Evolutionary conservation across 495 filamentous ascomycete species (phyloP).

Genomic region (Polyplosphaeria fusca): DNA sequence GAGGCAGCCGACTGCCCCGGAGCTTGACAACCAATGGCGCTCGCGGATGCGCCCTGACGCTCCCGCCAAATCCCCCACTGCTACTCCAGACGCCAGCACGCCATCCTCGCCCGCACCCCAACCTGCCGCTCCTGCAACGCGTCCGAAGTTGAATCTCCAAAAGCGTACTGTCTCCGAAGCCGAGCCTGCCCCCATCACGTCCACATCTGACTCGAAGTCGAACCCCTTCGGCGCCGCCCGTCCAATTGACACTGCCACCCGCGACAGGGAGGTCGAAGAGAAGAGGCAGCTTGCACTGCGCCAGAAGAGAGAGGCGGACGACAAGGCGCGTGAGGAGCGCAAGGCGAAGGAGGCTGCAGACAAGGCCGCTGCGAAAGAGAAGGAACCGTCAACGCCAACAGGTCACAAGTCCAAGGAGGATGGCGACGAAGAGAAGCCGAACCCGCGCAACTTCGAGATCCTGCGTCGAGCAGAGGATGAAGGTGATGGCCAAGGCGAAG

Average conservation of each 20-base stretch:
- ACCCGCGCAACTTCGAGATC: slow-evolving; percentile 38
- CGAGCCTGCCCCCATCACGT: slow-evolving; percentile 51
- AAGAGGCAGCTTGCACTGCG: slow-evolving; percentile 68
- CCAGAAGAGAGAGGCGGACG: slow-evolving; percentile 84
- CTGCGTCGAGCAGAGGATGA: slow-evolving; percentile 36
- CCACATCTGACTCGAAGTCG: slow-evolving; percentile 66
- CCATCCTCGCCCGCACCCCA: slow-evolving; percentile 63
- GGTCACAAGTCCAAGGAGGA: slow-evolving; percentile 36
- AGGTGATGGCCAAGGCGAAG: slow-evolving; percentile 32
- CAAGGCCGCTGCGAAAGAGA: slow-evolving; percentile 41
- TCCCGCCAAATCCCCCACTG: slow-evolving; percentile 44
- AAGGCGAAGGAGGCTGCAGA: slow-evolving; percentile 52
- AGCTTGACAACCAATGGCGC: slow-evolving; percentile 85
- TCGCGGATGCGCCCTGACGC: slow-evolving; percentile 75
- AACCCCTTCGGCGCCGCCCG: slow-evolving; percentile 89
- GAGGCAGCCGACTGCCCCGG: slow-evolving; percentile 74
- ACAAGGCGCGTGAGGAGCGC: slow-evolving; percentile 77
- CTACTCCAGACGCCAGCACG: slow-evolving; percentile 60
- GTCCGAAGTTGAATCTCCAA: slow-evolving; percentile 76
- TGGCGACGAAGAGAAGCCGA: slow-evolving; percentile 33
- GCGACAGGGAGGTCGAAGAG: slow-evolving; percentile 86
- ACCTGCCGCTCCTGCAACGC: slow-evolving; percentile 53
- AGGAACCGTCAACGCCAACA: slow-evolving; percentile 29
- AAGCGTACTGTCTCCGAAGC: slow-evolving; percentile 86
- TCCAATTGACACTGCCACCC: slow-evolving; percentile 83